These are phyloP conservation scores for Chlorella sp. DNA, from an alignment of 139 green algal species.

Conservation along the genomic window DNA sequence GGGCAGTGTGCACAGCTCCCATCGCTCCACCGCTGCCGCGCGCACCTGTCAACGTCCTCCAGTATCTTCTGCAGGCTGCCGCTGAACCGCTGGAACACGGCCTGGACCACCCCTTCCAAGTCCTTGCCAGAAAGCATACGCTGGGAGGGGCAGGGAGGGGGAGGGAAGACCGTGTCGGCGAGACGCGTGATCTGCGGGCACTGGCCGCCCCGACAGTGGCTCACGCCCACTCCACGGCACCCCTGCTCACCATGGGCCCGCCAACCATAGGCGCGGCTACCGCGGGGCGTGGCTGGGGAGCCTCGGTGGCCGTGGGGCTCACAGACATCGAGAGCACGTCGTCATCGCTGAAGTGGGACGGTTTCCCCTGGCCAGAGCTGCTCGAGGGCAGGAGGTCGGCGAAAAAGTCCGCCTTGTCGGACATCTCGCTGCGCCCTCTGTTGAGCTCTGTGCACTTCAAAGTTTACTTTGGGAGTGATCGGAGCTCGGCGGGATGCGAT, in stretches of 20 bases:
- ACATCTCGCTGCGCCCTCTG: background rate
- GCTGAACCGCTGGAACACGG: constrained; percentile 43
- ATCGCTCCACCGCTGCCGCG: background rate
- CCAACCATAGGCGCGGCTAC: constrained; percentile 2
- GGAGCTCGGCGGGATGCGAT: too few species aligned
- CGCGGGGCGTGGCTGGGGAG: background rate
- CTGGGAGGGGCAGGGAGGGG: background rate
- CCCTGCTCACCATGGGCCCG: constrained; percentile 29
- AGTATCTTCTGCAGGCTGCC: constrained; percentile 46
- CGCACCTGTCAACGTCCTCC: constrained; percentile 52
- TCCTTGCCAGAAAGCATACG: constrained; percentile 27
- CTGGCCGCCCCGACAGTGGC: background rate
- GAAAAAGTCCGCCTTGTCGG: background rate
- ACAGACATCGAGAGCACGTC: constrained; percentile 18
- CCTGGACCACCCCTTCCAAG: constrained; percentile 29
- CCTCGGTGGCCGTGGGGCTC: background rate
- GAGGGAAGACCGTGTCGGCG: background rate
- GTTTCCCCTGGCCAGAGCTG: background rate
- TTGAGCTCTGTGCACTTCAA: background rate
- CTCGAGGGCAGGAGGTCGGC: background rate
- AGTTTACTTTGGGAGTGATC: too few species aligned
- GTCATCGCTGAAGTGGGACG: background rate
- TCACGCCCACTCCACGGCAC: background rate
- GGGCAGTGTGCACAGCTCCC: too few species aligned
- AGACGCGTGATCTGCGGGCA: background rate